These are phyloP conservation scores for Mollisia scopiformis DNA, from an alignment of 2,329 filamentous ascomycete species.

Conservation along the genomic window DNA sequence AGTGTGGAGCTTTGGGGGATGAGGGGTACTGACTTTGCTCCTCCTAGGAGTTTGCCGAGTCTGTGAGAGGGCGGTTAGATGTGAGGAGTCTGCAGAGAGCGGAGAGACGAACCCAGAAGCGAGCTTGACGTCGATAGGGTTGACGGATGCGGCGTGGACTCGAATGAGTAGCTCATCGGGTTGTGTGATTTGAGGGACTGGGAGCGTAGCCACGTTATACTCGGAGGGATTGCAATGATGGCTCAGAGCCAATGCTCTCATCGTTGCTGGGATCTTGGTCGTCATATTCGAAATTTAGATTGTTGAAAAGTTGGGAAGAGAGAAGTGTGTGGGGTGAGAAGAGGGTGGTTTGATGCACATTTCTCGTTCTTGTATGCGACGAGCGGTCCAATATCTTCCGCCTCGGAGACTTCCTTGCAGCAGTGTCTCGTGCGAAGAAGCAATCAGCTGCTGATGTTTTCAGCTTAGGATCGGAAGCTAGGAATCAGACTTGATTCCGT, in stretches of 20 bases:
- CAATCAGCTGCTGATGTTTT: neutral
- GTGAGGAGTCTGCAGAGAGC: neutral
- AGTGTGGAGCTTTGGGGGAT: neutral
- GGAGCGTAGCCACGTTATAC: conserved; percentile 44
- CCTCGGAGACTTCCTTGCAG: neutral
- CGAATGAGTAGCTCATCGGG: conserved; percentile 49
- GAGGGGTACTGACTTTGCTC: neutral
- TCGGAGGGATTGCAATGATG: conserved; percentile 29
- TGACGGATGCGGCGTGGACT: conserved; percentile 47
- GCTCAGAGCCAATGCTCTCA: conserved; percentile 31
- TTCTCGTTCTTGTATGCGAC: neutral
- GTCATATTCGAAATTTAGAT: conserved; percentile 16
- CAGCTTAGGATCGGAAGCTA: neutral
- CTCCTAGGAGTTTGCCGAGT: conserved; percentile 11
- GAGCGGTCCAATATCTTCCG: neutral
- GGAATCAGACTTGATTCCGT: too few species aligned
- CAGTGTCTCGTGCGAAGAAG: neutral
- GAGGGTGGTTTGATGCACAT: neutral
- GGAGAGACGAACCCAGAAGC: conserved; percentile 36
- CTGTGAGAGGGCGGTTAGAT: neutral
- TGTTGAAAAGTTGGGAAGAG: neutral
- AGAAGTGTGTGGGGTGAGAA: neutral
- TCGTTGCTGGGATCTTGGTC: conserved; percentile 24
- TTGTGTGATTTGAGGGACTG: conserved; percentile 46
- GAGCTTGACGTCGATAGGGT: conserved; percentile 46